Evolutionary conservation across 2,329 filamentous ascomycete species (phyloP), one percentile per base, ranked within the genome.

Genomic region (Biscogniauxia sp.): DNA sequence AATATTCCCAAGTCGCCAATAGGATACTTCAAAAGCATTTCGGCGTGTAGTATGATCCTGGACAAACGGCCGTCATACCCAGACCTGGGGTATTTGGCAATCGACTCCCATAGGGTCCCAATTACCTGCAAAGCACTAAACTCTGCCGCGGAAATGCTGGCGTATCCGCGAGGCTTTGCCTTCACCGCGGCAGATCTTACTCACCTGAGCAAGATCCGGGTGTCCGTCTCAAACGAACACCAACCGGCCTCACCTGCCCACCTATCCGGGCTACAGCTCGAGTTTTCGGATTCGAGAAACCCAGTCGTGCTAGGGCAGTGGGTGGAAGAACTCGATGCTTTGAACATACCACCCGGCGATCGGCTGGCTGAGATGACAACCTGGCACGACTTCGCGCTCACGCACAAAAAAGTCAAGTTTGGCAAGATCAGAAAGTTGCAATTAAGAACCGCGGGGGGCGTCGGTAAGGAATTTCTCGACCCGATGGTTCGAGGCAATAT

Each of bases 301-400:
- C 63, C 66, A 1, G 41, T 61, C 20, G 60, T 69, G n/a, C 5
- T 68, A 19, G 66, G 66, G 0, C 66, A 68, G 51, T 69, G 66
- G 66, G 41, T 66, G 7, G 58, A 62, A 11, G 61, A 66, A 55
- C 41, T 58, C 50, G 60, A 28, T 26, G 51, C 53, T 2, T 20
- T 68, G n/a, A 59, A 61, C 19, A 45, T 69, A n/a, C 20, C 45
- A 1, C 25, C 50, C 1, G 61, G 57, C 32, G 68, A 69, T 41
- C 62, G 61, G 19, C 49, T 67, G 50, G 52, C 54, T 3, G 63
- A 66, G n/a, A 53, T 68, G 3, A 55, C 59, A 23, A 65, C 58
- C 1, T 68, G 64, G 64, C 66, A 69, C 49, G 61, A 65, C 9
- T 57, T 53, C 50, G 62, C 51, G 17, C 64, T 64, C 20, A 41